A percentile compares a stretch with the other conserved stretches of the same genome.
phyloP scores from a whole-genome alignment of 371 early-diverging fungal species.

The Zopfochytrium polystomum region DNA sequence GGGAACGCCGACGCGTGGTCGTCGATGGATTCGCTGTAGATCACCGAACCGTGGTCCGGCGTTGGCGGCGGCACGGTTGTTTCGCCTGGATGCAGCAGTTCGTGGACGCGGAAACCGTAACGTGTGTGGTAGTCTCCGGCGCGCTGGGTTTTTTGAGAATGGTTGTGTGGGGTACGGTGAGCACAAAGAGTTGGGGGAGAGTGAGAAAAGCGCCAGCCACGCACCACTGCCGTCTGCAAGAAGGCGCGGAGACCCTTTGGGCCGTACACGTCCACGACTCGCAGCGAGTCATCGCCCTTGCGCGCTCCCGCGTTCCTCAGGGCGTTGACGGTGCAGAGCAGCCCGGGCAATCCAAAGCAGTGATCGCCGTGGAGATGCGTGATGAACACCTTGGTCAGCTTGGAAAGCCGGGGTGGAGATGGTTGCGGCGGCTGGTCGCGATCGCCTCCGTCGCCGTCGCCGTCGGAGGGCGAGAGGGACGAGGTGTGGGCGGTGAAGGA shows the following conservation, averaged over 20 bases:
- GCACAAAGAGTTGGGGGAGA: too few species aligned
- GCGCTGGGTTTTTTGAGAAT: too few species aligned
- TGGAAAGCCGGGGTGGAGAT: constrained; percentile 28
- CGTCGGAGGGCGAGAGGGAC: neutral
- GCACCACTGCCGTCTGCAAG: constrained; percentile 32
- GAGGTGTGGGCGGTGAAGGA: constrained; percentile 2
- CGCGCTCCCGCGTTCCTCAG: constrained; percentile 25
- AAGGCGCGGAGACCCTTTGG: constrained; percentile 47
- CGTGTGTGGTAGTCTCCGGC: neutral
- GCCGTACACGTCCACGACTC: constrained; percentile 55
- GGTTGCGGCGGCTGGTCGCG: neutral
- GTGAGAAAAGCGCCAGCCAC: neutral
- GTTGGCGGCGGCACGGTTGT: neutral
- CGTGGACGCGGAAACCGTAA: constrained; percentile 49
- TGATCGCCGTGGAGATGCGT: constrained; percentile 63
- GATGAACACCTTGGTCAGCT: constrained; percentile 52
- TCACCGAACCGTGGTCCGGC: neutral
- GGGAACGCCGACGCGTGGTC: neutral
- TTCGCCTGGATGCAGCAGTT: constrained; percentile 25
- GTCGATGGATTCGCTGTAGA: constrained; percentile 28
- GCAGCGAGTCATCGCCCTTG: constrained; percentile 3
- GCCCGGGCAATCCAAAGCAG: constrained; percentile 57
- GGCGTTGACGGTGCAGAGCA: constrained; percentile 51
- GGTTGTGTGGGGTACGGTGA: too few species aligned
- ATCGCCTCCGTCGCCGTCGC: neutral